Evolutionary conservation across 306 rosid genomes (phyloP).

Genomic region (Cucurbita pepo): DNA sequence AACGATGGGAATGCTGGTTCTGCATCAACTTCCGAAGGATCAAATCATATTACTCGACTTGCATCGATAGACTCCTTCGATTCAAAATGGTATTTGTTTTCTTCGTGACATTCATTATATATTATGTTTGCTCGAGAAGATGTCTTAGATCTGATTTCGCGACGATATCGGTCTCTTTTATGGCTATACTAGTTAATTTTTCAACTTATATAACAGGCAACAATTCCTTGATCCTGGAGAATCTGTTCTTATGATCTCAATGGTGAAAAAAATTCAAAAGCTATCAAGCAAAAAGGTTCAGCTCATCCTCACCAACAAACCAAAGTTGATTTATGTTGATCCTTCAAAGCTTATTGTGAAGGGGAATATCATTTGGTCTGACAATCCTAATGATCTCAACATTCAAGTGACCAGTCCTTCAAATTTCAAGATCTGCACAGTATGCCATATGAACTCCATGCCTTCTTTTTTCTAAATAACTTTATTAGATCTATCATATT

Average conservation of each 20-base stretch:
- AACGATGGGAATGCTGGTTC: conserved; percentile 44
- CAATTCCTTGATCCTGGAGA: conserved; percentile 94
- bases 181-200: background rate
- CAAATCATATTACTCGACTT: conserved; percentile 57
- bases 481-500: background rate
- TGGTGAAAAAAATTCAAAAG: conserved; percentile 87
- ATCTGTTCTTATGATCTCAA: conserved; percentile 88
- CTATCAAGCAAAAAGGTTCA: conserved; percentile 95
- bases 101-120: background rate
- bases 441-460: conserved; percentile 17
- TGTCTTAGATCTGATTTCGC: background rate
- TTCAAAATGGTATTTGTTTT: conserved; percentile 69
- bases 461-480: background rate
- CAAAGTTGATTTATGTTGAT: conserved; percentile 86
- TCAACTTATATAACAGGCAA: conserved; percentile 45
- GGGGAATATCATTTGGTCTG: conserved; percentile 90
- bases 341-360: conserved; percentile 78
- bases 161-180: background rate
- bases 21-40: conserved; percentile 50
- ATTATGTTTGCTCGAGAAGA: background rate
- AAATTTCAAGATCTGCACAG: conserved; percentile 84
- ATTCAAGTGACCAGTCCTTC: conserved; percentile 78
- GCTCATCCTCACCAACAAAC: conserved; percentile 95
- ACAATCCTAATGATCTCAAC: conserved; percentile 78
- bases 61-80: conserved; percentile 98